These are phyloP conservation scores for Dillenia suffruticosa DNA, from an alignment of 164 flowering plant species.

Conservation along the genomic window DNA sequence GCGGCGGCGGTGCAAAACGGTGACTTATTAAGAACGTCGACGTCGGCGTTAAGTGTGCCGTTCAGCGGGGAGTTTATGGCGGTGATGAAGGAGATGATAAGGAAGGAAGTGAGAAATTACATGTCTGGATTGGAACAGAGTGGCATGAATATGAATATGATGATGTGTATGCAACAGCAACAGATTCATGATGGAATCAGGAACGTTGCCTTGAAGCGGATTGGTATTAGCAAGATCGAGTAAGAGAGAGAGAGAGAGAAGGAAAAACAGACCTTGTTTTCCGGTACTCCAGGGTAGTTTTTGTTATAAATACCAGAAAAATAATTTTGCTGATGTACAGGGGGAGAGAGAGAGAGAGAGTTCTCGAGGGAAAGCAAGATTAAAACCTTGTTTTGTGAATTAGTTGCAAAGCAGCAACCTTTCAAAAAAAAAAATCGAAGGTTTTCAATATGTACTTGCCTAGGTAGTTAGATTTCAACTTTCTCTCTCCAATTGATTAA, in stretches of 20 bases:
- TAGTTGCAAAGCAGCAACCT: too few relatives aligned
- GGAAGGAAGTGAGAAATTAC: conserved; percentile 75
- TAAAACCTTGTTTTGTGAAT: too few relatives aligned
- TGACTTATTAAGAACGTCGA: not conserved
- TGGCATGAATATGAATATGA: not conserved
- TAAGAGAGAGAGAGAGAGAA: not conserved
- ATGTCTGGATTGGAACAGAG: conserved; percentile 44
- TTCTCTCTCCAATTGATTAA: too few relatives aligned
- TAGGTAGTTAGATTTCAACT: too few relatives aligned
- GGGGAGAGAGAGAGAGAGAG: too few relatives aligned
- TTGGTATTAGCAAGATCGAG: conserved; percentile 22
- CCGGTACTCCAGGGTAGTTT: too few relatives aligned
- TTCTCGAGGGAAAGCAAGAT: too few relatives aligned
- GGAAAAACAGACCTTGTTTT: not conserved
- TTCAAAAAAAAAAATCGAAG: too few relatives aligned
- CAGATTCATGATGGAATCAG: conserved; percentile 27
- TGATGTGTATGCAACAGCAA: conserved; percentile 1
- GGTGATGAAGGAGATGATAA: conserved; percentile 88
- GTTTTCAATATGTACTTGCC: too few relatives aligned
- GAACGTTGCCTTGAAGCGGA: conserved; percentile 28
- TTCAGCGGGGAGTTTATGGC: conserved; percentile 56
- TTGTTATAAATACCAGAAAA: too few relatives aligned
- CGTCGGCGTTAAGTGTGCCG: conserved; percentile 26
- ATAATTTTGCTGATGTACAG: too few relatives aligned
- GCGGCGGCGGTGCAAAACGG: conserved; percentile 16